Base-by-base conservation (phyloP, 345 rosid genomes). In the Bruguiera gymnorhiza region DNA sequence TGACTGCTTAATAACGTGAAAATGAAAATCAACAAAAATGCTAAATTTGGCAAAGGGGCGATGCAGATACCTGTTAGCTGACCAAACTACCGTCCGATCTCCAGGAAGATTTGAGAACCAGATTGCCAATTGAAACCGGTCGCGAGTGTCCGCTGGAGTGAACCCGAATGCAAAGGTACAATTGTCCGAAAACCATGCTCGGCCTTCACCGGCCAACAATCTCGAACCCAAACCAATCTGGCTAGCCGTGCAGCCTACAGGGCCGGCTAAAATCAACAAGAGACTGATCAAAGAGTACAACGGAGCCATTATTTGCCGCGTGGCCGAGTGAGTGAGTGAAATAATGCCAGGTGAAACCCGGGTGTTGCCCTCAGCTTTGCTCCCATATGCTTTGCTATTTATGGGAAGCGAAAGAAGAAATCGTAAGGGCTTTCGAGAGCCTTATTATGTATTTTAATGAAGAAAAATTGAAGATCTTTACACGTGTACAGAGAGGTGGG, bases 131-230 rank as follows among this genome's bases (percentile, higher is more conserved):
- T 77, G 82, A 76, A 84, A 86, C 16, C 61, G 76, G 70, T 79
- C 83, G 16, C 43, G 66, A 30, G 48, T 63, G 60, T 69, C 77
- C 8, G 70, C 72, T 48, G 67, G 73, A 52, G 86, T 76, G 83
- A 94, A 93, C 54, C 98, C 97, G 27, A 89, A 78, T 34, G 93
- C 90, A 68, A 91, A 93, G 27, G 98, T 85, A 29, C 94, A 84
- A 43, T 87, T 89, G 10, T 83, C 81, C 0, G 98, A 94, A 66
- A 81, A 78, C 97, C 96, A 89, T 3, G 76, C 70, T 65, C 66
- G 75, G 65, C 77, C 67, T 29, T 79, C 76, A 24, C 80, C 46
- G 2, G 92, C 93, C 74, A 69, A 37, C 79, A 93, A 31, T 65
- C 87, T 85, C 72, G 94, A 91, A 18, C 94, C 90, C 71, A 88